A percentile compares a stretch with the other conserved stretches of the same genome.
Evolutionary conservation across 805 yeast genomes (phyloP).

Genomic region (Metschnikowia gelsemii): DNA sequence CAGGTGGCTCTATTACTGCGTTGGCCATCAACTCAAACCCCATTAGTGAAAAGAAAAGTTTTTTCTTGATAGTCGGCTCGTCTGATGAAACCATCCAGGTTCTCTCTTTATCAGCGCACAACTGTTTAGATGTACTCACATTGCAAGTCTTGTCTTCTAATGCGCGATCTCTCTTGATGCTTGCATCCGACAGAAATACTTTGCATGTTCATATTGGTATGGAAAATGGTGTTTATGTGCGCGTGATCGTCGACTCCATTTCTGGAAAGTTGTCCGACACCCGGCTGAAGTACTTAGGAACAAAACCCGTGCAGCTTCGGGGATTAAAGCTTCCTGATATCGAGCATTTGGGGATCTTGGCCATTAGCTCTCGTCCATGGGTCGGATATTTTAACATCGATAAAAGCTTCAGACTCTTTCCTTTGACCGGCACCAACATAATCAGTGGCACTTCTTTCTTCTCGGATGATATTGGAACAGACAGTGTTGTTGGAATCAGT

Average conservation of each 20-base stretch:
- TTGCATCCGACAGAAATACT: constrained; percentile 14
- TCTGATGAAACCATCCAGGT: constrained; percentile 70
- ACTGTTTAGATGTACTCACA: constrained; percentile 58
- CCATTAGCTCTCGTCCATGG: constrained; percentile 58
- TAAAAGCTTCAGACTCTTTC: constrained; percentile 44
- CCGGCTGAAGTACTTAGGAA: constrained; percentile 71
- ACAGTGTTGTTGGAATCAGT: constrained; percentile 63
- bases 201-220: constrained; percentile 71
- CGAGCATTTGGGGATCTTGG: constrained; percentile 40
- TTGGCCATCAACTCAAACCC: constrained; percentile 48
- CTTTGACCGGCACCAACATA: constrained; percentile 45
- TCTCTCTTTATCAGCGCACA: constrained; percentile 57
- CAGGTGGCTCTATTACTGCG: constrained; percentile 48
- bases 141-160: constrained; percentile 64
- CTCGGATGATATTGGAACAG: constrained; percentile 59
- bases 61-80: constrained; percentile 67
- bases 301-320: constrained; percentile 56
- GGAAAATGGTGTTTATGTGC: constrained; percentile 76
- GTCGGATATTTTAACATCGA: constrained; percentile 42
- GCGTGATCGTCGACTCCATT: constrained; percentile 53
- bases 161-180: constrained; percentile 29
- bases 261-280: constrained; percentile 64
- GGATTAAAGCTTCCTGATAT: constrained; percentile 25
- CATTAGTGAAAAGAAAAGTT: constrained; percentile 45
- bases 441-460: constrained; percentile 51